Evolutionary conservation across 495 filamentous ascomycete species (phyloP).

Genomic region (Aspergillus diversus): DNA sequence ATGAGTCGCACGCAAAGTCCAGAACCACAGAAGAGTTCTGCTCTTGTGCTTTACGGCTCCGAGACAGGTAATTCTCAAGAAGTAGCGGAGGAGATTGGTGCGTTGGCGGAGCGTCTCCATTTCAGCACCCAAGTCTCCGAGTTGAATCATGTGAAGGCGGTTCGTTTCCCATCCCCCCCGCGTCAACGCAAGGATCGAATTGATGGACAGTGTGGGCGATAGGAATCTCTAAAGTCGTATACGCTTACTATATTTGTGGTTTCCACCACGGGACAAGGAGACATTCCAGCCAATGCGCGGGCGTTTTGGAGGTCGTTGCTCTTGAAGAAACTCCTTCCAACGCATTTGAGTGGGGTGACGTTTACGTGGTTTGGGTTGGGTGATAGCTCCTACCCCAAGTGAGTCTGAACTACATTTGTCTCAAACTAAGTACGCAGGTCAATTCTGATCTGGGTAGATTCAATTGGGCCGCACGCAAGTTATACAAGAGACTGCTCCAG

Average conservation of each 20-base stretch:
- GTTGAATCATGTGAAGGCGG: constrained; percentile 75
- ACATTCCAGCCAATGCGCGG: constrained; percentile 79
- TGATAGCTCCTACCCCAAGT: constrained; percentile 93
- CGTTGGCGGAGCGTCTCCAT: constrained; percentile 70
- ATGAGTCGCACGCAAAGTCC: constrained; percentile 31
- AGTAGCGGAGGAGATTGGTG: constrained; percentile 79
- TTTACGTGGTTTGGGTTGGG: constrained; percentile 91
- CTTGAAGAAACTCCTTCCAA: constrained; percentile 71
- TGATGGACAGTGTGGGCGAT: not conserved
- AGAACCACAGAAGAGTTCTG: constrained; percentile 47
- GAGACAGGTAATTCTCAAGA: constrained; percentile 95
- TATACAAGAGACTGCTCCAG: constrained; percentile 83
- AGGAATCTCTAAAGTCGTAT: constrained; percentile 54
- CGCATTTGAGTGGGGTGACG: constrained; percentile 64
- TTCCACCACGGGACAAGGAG: constrained; percentile 94
- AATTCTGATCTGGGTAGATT: constrained; percentile 59
- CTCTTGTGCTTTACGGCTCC: constrained; percentile 86
- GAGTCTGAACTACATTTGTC: constrained; percentile 22
- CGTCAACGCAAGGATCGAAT: not conserved
- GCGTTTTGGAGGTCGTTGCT: constrained; percentile 86
- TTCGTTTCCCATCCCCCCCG: constrained; percentile 45
- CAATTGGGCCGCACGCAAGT: constrained; percentile 89
- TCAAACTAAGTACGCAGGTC: not conserved
- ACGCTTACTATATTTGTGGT: constrained; percentile 75
- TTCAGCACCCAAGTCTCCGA: constrained; percentile 75